Evolutionary conservation across 1,284 basidiomycete species (phyloP).

Genomic region (Marasmius fiardii): DNA sequence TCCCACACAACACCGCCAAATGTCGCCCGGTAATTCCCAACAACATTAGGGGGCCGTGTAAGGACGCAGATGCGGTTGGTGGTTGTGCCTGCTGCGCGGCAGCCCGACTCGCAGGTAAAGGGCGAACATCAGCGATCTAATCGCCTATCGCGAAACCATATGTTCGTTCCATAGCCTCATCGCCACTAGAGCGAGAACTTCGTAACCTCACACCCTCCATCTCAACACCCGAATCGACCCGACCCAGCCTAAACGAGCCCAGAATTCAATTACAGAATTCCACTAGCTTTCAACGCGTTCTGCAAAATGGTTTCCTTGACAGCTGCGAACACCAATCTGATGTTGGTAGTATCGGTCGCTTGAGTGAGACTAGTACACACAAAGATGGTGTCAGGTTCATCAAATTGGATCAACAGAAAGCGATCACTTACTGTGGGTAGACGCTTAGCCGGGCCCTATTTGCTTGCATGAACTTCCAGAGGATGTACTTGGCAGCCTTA

Average conservation of each 20-base stretch:
- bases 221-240: neutral
- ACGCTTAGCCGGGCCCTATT: constrained; percentile 1
- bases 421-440: constrained; percentile 5
- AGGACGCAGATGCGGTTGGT: neutral
- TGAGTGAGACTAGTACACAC: constrained; percentile 59
- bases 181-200: neutral
- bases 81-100: no score
- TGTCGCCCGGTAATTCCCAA: no score
- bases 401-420: constrained; percentile 4
- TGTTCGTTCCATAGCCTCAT: no score
- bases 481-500: constrained; percentile 96
- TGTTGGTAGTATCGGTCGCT: constrained; percentile 76
- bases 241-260: neutral
- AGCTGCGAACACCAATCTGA: constrained; percentile 91
- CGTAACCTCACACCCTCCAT: neutral
- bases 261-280: neutral
- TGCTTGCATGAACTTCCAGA: constrained; percentile 96
- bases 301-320: constrained; percentile 96
- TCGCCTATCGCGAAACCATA: no score
- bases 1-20: no score
- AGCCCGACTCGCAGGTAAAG: no score
- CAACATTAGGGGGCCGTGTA: neutral
- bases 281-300: constrained; percentile 67
- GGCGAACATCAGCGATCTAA: no score
- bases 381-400: neutral